Base-by-base conservation (phyloP, 495 filamentous ascomycete species). In the Pyrenula aspistea region DNA sequence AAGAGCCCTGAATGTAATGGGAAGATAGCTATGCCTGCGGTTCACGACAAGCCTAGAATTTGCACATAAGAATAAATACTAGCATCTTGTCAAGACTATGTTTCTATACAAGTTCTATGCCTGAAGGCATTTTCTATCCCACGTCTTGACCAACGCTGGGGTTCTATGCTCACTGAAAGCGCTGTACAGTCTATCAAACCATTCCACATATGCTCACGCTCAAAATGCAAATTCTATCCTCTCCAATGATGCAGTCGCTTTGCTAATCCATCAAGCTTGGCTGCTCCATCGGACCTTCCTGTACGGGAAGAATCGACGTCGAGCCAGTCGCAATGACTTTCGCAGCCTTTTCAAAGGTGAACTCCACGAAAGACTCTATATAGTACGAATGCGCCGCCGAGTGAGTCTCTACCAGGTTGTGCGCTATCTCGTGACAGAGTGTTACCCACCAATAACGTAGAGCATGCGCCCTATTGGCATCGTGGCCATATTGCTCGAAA, bases 401-500 rank as follows among this genome's bases (percentile, higher is more conserved):
- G 69, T 96, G 91, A 54, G 83, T 81, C 21, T 69, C 72, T 12
- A 95, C 87, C 25, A 98, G 67, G 64, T 97, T 97, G 69, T 98
- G 93, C 52, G 94, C 91, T 61, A 98, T 67, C 71, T 98, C 93
- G 68, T 98, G 93, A 52, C 88, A 91, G 57, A 95, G 64, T 12
- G 88, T 86, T 51, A 96, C 84, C 80, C 85, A 96, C 93, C 93
- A 98, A 73, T 91, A 95, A 8, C 86, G 78, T 36, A 84, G 66
- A 1, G 91, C 89, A 47, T 91, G 83, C 2, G 75, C 76, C 65
- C 66, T 78, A 51, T 72, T 77, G 50, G 74, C 66, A 22, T 42
- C 48, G 31, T 61, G 65, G 58, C 71, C 66, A 24, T 95, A 68
- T 61, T 91, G 81, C 53, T 84, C 76, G 62, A 91, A 97, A 71